Conservation (phyloP, 352 stramenopile species). For the Globisporangium heterothallicum region DNA sequence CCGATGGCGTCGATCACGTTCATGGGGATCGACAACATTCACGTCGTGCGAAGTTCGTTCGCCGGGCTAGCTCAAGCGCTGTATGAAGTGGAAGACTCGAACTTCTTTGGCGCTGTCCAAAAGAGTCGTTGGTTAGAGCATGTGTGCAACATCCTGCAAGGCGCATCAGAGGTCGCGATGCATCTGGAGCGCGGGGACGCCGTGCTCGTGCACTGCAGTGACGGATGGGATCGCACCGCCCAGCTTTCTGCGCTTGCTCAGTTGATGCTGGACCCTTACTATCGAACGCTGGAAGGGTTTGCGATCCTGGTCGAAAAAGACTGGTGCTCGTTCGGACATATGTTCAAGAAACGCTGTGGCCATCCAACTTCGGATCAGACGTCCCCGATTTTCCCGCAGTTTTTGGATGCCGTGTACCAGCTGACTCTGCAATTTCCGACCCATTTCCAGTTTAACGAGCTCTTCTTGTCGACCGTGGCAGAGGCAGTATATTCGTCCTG, state of each 20-base stretch:
- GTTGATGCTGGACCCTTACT: conserved; percentile 85
- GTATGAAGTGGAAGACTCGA: conserved; percentile 82
- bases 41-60: conserved; percentile 77
- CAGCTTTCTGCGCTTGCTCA: conserved; percentile 72
- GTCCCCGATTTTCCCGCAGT: conserved; percentile 98
- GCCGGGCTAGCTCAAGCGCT: conserved; percentile 59
- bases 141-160: conserved; percentile 72
- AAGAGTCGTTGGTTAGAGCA: conserved; percentile 84
- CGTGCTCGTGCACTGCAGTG: conserved; percentile 80
- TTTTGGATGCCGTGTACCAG: conserved; percentile 98
- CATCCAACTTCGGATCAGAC: conserved; percentile 89
- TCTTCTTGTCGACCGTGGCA: conserved; percentile 89
- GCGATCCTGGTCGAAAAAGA: conserved; percentile 83
- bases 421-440: conserved; percentile 95
- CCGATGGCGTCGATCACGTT: conserved; percentile 77
- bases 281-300: conserved; percentile 70
- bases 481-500: conserved; percentile 97
- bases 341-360: conserved; percentile 76
- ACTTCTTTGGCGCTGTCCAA: conserved; percentile 81
- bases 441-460: conserved; percentile 98
- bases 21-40: conserved; percentile 88
- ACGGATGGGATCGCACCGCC: conserved; percentile 81
- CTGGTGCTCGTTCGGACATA: conserved; percentile 87
- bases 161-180: conserved; percentile 63
- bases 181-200: conserved; percentile 73